Base-by-base conservation (phyloP, 2,329 filamentous ascomycete genomes). In the Pestalotiopsis sp. region DNA sequence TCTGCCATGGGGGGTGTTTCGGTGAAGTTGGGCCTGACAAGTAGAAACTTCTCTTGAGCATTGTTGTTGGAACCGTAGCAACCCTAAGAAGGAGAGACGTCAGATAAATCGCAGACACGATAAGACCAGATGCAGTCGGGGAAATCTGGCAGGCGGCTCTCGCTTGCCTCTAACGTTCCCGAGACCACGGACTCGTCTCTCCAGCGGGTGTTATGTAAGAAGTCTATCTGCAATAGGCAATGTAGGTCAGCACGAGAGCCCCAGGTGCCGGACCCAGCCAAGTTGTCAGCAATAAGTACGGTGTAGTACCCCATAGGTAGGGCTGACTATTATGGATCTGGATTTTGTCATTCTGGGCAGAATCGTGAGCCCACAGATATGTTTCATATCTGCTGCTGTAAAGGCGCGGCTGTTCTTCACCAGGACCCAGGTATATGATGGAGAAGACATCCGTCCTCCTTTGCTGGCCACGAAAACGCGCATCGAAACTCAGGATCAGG, bases 181-280 rank as follows among this genome's bases (percentile, higher is more conserved):
- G 59, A 52, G 13, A 39, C 20, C 39, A 25, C 38, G 66, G 66
- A 27, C 17, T 20, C 41, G 39, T 57, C n/a, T 52, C 4, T 17
- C 17, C 17, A n/a, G 6, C 14, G 58, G 13, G 57, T 17, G 57
- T 62, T 61, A 67, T 62, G 66, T 67, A 63, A 67, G 66, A 67
- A 67, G 57, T 67, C 31, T 62, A 63, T 62, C 65, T 57, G 25
- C 27, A 57, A 65, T 45, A 65, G 63, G 61, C 20, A 64, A 64
- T 49, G 59, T 31, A 61, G n/a, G 59, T 38, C 9, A 56, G 14
- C 25, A 56, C 38, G 25, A 14, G 23, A 14, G 56, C 65, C n/a
- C n/a, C 36, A 14, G 27, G 27, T 17, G 5, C 17, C 23, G 17
- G 45, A 52, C 45, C 45, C 45, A 52, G 17, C 17, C 17, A 52